Conservation (phyloP, 106 monocot species). For the Dioscorea dumetorum region DNA sequence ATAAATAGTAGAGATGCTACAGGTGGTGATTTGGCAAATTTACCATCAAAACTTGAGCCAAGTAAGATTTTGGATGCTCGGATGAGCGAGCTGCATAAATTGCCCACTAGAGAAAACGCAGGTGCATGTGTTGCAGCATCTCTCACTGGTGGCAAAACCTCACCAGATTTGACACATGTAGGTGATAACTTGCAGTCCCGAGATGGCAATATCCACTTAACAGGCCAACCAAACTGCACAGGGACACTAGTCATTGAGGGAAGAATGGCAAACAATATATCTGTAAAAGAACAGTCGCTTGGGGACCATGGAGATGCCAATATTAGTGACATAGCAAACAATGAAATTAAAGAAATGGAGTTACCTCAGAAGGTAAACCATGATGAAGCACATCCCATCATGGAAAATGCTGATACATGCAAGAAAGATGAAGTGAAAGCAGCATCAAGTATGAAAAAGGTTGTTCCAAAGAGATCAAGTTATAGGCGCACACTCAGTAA, state of each 20-base stretch:
- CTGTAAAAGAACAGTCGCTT: conserved; percentile 7
- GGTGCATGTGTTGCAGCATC: background rate
- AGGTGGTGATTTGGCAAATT: too few species aligned
- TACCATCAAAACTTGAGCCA: background rate
- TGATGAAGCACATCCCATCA: conserved; percentile 4
- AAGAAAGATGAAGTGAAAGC: background rate
- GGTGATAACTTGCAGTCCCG: conserved; percentile 4
- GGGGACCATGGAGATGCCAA: conserved; percentile 14
- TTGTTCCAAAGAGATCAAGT: conserved; percentile 25
- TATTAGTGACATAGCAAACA: conserved; percentile 2
- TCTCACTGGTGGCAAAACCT: background rate
- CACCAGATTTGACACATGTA: conserved; percentile 7
- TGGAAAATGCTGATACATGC: conserved; percentile 8
- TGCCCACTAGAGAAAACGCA: background rate
- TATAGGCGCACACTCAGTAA: too few species aligned
- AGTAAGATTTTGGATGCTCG: conserved; percentile 3
- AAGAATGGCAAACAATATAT: conserved; percentile 2
- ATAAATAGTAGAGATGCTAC: too few species aligned
- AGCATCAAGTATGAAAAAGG: conserved; percentile 25
- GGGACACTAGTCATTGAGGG: conserved; percentile 4
- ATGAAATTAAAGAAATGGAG: conserved; percentile 2
- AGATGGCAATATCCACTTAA: background rate
- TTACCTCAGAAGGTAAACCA: conserved; percentile 2
- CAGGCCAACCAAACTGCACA: background rate
- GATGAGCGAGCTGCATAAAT: background rate